phyloP scores from a whole-genome alignment of 2,329 filamentous ascomycete species.

The Aspergillus sp. region DNA sequence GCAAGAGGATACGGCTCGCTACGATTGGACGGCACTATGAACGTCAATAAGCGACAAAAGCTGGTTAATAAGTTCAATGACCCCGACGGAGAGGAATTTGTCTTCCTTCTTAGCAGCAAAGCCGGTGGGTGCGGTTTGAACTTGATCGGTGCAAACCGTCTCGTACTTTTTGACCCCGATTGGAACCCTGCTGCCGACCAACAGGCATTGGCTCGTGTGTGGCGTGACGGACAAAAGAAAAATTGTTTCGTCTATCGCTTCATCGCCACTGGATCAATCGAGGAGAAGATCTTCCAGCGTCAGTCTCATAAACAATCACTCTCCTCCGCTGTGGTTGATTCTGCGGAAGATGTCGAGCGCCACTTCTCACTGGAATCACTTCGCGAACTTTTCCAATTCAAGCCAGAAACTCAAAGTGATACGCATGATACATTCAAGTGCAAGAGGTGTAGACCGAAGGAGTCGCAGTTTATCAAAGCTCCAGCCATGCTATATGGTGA shows the following conservation, averaged over 20 bases:
- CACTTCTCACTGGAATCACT: slow-evolving; percentile 91
- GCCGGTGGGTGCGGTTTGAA: slow-evolving; percentile 96
- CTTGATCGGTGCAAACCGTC: slow-evolving; percentile 85
- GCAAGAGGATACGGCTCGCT: slow-evolving; percentile 76
- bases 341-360: slow-evolving; percentile 90
- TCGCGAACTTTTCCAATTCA: slow-evolving; percentile 90
- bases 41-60: slow-evolving; percentile 93
- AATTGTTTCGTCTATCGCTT: slow-evolving; percentile 99
- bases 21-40: slow-evolving; percentile 94
- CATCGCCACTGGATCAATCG: slow-evolving; percentile 94
- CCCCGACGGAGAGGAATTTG: slow-evolving; percentile 78
- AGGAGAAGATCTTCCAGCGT: slow-evolving; percentile 98
- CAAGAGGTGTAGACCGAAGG: slow-evolving; percentile 84
- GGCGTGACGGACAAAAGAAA: slow-evolving; percentile 98
- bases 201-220: slow-evolving; percentile 92
- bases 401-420: slow-evolving; percentile 75
- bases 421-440: slow-evolving; percentile 99
- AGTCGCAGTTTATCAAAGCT: slow-evolving; percentile 80
- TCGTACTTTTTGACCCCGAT: slow-evolving; percentile 92
- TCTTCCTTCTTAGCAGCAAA: slow-evolving; percentile 95
- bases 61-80: slow-evolving; percentile 97
- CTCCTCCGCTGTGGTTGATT: slow-evolving; percentile 93
- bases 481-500: slow-evolving; percentile 95
- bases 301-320: slow-evolving; percentile 97
- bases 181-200: slow-evolving; percentile 99